Evolutionary conservation across 106 monocot species (phyloP).

Genomic region (Dioscorea zingiberensis): DNA sequence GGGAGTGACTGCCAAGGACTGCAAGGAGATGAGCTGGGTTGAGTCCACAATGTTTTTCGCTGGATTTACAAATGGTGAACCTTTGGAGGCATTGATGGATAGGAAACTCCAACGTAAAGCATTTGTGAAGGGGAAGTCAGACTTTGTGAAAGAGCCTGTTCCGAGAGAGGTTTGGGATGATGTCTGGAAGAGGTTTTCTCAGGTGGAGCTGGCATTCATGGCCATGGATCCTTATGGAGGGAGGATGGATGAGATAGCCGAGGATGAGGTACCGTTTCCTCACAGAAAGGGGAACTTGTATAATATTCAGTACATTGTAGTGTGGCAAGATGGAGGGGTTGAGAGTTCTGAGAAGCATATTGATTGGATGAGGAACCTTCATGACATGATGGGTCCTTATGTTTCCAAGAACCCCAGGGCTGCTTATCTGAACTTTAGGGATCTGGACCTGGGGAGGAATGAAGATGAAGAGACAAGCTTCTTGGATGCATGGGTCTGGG

Average conservation of each 20-base stretch:
- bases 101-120: not conserved
- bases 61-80: not conserved
- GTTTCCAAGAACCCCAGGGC: conserved; percentile 22
- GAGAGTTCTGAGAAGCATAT: not conserved
- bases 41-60: conserved; percentile 12
- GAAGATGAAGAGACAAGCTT: not conserved
- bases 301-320: conserved; percentile 18
- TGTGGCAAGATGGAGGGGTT: conserved; percentile 4
- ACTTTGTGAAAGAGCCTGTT: conserved; percentile 12
- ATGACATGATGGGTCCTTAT: conserved; percentile 16
- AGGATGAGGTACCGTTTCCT: conserved; percentile 23
- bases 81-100: conserved; percentile 9
- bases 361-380: conserved; percentile 11
- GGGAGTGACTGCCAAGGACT: conserved; percentile 12
- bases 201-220: conserved; percentile 2
- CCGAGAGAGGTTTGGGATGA: not conserved
- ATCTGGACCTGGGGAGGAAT: conserved; percentile 25
- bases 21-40: conserved; percentile 59
- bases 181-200: conserved; percentile 3
- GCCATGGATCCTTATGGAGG: conserved; percentile 17
- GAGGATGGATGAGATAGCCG: conserved; percentile 5
- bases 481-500: conserved; percentile 1
- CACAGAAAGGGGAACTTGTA: conserved; percentile 29
- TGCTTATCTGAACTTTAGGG: conserved; percentile 24
- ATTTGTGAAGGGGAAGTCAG: conserved; percentile 25